Evolutionary conservation across 2,329 filamentous ascomycete species (phyloP), one percentile per base, ranked within the genome.

Genomic region (Botrytis aclada): DNA sequence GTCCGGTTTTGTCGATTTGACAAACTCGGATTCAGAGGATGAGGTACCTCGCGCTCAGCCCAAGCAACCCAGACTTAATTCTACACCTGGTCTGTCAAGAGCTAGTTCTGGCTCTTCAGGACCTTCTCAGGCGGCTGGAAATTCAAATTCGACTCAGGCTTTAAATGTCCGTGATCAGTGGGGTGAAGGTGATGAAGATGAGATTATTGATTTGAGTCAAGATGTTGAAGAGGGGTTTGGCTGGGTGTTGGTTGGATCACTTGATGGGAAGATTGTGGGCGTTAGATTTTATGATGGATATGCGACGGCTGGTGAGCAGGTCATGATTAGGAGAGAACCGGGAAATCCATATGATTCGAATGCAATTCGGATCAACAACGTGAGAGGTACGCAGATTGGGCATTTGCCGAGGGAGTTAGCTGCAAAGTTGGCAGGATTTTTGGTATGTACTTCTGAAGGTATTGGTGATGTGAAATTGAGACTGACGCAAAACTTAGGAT

Each of bases 351-450:
- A 92, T 79, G 93, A 96, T 79, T 75, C 77, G 9, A 96, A 96
- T 82, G 93, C 93, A 0, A 93, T 97, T 73, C 88, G 89, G 8
- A 88, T 97, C 1, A 86, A 92, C 77, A 97, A 96, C 80, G 92
- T 95, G 22, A 87, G 92, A 79, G 87, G 89, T 25, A 81, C 82
- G 12, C 93, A 97, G 78, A 93, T 97, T 77, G 94, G 94, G 0
- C 93, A 97, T 81, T 84, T 97, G 58, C 91, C 92, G 10, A 85
- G 88, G 20, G 84, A 82, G 1, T 79, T 93, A 34, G 93, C 90
- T 0, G 83, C 85, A n/a, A 95, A 92, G 81, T 83, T 97, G 70
- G 89, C 93, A 0, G 88, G 86, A 2, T 94, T 93, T 79, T 85
- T 97, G 79, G 90, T 91, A 81, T 78, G 84, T 78, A 22, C 45